A percentile compares a stretch with the other conserved stretches of the same genome.
Evolutionary conservation across 2,329 filamentous ascomycete genomes (phyloP).

Genomic region (Rutstroemia sp.): DNA sequence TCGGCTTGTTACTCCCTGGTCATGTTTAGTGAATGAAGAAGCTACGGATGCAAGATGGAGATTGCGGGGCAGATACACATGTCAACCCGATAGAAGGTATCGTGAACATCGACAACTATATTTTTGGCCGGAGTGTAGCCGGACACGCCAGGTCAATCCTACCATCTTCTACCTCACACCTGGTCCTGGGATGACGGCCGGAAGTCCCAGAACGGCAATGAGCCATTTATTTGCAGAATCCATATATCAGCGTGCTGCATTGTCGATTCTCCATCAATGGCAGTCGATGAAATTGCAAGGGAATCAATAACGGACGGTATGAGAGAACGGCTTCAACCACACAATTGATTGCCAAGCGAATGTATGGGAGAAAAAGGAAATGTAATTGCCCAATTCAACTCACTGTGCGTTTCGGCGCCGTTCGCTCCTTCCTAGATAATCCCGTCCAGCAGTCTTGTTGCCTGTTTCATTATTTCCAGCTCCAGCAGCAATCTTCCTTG

Average conservation of each 20-base stretch:
- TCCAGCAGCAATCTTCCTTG: neutral
- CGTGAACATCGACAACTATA: neutral
- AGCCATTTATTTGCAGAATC: neutral
- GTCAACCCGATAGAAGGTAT: neutral
- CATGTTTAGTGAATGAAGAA: neutral
- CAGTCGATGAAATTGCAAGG: neutral
- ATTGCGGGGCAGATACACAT: slow-evolving; percentile 4
- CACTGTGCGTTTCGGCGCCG: neutral
- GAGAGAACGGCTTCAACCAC: neutral
- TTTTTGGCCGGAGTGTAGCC: neutral
- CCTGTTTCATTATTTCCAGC: too few species aligned
- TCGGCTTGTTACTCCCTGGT: slow-evolving; percentile 10
- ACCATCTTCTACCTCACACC: neutral
- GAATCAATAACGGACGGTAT: neutral
- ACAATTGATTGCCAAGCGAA: slow-evolving; percentile 1
- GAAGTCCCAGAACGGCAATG: neutral
- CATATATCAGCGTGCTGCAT: neutral
- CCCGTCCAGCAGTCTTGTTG: neutral
- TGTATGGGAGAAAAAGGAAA: neutral
- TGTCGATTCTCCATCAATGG: neutral
- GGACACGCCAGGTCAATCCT: neutral
- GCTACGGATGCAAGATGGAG: slow-evolving; percentile 2
- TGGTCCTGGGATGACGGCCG: too few species aligned
- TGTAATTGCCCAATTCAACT: neutral
- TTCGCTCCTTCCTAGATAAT: slow-evolving; percentile 1